A percentile compares a stretch with the other conserved stretches of the same genome.
These are phyloP conservation scores for Xylariaceae sp. DNA, from an alignment of 2,329 filamentous ascomycete genomes.

Conservation along the genomic window DNA sequence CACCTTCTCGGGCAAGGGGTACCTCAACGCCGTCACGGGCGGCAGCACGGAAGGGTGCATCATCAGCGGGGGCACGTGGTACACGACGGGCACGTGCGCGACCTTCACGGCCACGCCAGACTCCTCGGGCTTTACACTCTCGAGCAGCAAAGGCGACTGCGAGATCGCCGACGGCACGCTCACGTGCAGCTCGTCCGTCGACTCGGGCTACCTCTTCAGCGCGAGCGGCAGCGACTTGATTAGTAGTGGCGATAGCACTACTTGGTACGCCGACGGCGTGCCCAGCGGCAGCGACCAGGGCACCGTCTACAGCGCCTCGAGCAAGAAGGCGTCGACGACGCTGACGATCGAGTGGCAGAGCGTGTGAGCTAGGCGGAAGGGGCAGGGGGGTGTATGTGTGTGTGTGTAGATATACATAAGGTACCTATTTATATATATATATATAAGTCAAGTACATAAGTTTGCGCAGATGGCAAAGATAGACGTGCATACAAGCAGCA, in stretches of 20 bases:
- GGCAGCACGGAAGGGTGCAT: constrained; percentile 54
- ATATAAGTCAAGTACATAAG: too few relatives aligned
- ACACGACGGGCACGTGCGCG: constrained; percentile 58
- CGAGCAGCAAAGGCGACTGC: constrained; percentile 52
- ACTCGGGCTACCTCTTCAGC: constrained; percentile 25
- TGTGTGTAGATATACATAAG: too few relatives aligned
- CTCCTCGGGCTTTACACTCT: constrained; percentile 45
- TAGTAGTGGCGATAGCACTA: constrained; percentile 4
- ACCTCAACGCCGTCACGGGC: constrained; percentile 46
- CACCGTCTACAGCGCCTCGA: constrained; percentile 14
- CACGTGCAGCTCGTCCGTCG: constrained; percentile 43
- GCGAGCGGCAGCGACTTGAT: constrained; percentile 12
- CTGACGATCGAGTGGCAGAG: constrained; percentile 14
- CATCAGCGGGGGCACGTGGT: constrained; percentile 61
- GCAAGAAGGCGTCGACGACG: constrained; percentile 11
- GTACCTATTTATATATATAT: too few relatives aligned
- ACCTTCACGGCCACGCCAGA: constrained; percentile 50
- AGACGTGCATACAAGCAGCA: too few relatives aligned
- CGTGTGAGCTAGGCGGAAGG: too few relatives aligned
- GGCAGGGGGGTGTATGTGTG: too few relatives aligned
- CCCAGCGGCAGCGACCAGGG: constrained; percentile 16
- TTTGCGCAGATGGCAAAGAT: too few relatives aligned
- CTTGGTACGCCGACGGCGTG: constrained; percentile 15
- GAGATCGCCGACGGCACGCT: constrained; percentile 46
- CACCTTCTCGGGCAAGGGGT: constrained; percentile 46